Percentiles rank a stretch among this genome's conserved stretches.
Conservation (phyloP, 139 green algal genomes). For the Chlorella sp. region DNA sequence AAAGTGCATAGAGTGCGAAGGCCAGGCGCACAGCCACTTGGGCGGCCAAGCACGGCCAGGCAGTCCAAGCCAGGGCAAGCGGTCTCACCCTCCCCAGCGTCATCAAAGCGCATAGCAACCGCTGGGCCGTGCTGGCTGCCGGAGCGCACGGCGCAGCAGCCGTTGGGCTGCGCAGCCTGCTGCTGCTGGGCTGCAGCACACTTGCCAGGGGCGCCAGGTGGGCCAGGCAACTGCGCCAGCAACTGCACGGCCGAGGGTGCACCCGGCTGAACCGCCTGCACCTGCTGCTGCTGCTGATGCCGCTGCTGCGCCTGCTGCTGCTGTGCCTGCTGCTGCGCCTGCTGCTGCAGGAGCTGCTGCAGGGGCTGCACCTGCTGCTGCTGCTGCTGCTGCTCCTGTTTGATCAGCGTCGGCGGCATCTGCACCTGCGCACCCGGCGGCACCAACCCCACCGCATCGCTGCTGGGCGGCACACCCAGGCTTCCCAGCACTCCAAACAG, state of each 20-base stretch:
- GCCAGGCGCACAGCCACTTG: not conserved
- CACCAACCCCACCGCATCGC: not conserved
- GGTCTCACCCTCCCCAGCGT: not conserved
- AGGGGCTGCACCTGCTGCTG: not conserved
- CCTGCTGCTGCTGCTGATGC: not conserved
- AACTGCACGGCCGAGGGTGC: too few species aligned
- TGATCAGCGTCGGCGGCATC: not conserved
- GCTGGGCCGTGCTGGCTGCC: not conserved
- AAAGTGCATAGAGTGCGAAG: not conserved
- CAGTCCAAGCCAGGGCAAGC: not conserved
- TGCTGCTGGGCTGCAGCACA: not conserved
- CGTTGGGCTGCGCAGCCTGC: not conserved
- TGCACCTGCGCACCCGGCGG: not conserved
- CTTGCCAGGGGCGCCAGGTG: not conserved
- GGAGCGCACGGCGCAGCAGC: too few species aligned
- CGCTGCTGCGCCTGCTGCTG: not conserved
- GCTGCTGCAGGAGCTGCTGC: not conserved
- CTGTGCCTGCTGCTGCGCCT: slow-evolving; percentile 1
- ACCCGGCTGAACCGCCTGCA: not conserved
- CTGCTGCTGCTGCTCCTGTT: not conserved
- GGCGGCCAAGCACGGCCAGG: not conserved
- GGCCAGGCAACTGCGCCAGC: too few species aligned
- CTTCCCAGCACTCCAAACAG: not conserved
- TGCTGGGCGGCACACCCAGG: not conserved
- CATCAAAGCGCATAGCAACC: not conserved